phyloP scores from a whole-genome alignment of 2,329 filamentous ascomycete species.

The Aspergillus sp. region DNA sequence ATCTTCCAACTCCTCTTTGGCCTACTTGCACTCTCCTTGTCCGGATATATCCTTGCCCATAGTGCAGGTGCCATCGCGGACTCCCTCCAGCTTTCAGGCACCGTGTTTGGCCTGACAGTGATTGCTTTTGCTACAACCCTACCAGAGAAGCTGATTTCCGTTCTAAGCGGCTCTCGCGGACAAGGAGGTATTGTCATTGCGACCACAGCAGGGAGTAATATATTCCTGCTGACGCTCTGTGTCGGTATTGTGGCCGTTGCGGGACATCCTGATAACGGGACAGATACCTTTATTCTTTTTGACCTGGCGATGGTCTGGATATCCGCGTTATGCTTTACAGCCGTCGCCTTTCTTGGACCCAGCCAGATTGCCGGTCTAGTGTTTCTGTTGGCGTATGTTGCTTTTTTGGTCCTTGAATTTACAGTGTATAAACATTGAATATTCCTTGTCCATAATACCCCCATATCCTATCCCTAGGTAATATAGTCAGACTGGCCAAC shows the following conservation, averaged over 20 bases:
- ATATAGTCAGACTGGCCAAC: too few relatives aligned
- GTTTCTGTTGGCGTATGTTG: constrained; percentile 28
- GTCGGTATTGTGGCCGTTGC: constrained; percentile 27
- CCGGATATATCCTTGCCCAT: constrained; percentile 47
- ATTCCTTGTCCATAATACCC: too few relatives aligned
- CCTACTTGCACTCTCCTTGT: constrained; percentile 41
- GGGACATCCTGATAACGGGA: neutral
- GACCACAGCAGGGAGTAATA: constrained; percentile 51
- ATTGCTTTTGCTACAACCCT: constrained; percentile 51
- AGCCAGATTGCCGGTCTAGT: constrained; percentile 13
- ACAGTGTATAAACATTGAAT: constrained; percentile 4
- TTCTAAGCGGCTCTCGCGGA: constrained; percentile 44
- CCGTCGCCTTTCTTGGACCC: constrained; percentile 11
- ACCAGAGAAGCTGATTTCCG: constrained; percentile 50
- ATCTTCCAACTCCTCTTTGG: constrained; percentile 41
- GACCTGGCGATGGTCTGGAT: constrained; percentile 18
- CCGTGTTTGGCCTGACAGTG: constrained; percentile 45
- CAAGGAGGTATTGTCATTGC: constrained; percentile 49
- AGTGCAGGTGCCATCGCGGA: constrained; percentile 38
- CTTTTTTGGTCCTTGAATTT: constrained; percentile 32
- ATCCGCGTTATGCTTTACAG: constrained; percentile 9
- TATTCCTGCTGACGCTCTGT: constrained; percentile 51
- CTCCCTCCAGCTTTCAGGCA: constrained; percentile 39
- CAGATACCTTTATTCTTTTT: constrained; percentile 14
- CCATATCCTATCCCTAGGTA: too few relatives aligned